Evolutionary conservation across 371 early-diverging fungal species (phyloP), one percentile per base, ranked within the genome.

Genomic region (Dichotomocladium elegans): DNA sequence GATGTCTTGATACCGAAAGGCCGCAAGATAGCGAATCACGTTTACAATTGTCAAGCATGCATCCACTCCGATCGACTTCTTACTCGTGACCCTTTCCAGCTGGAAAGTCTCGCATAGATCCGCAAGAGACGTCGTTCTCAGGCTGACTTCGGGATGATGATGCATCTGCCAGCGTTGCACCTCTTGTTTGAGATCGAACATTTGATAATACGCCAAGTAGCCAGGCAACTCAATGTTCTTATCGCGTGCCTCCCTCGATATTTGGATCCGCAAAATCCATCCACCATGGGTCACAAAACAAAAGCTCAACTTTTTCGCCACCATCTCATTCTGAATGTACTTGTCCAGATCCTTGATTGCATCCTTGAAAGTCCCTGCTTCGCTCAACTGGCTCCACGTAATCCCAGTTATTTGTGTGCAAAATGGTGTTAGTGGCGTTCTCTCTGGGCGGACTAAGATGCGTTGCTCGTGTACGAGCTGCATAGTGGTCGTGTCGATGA

Each of bases 221-320:
- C 52, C 58, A 2, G 89, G 84, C 14, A 91, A 55, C 8, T 72
- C 66, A 12, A 91, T 72, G 11, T 68, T 64, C 64, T 91, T 91
- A 45, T 86, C 86, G 28, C 76, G 63, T 9, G 87, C 80, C 60
- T 91, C 89, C 7, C 88, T 64, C 11, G 80, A 77, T 3, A 91
- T 61, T 55, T 89, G 89, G 52, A 83, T 86, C 17, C 88, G 82
- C 31, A 91, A 63, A 25, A 83, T 82, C 86, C 87, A 86, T 3
- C 86, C 87, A 19, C 88, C 88, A 60, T 89, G 89, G 0, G 88
- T 85, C 3, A 85, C 86, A 60, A 91, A 87, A 51, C 88, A 86
- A 66, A 89, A 89, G 8, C 73, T 72, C 31, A 78, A 73, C 10
- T 74, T 66, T 55, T 82, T 58, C n/a, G 68, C 67, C 25, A 77